A percentile compares a stretch with the other conserved stretches of the same genome.
phyloP scores from a whole-genome alignment of 441 rosid species.

The Raphanus hybrid region DNA sequence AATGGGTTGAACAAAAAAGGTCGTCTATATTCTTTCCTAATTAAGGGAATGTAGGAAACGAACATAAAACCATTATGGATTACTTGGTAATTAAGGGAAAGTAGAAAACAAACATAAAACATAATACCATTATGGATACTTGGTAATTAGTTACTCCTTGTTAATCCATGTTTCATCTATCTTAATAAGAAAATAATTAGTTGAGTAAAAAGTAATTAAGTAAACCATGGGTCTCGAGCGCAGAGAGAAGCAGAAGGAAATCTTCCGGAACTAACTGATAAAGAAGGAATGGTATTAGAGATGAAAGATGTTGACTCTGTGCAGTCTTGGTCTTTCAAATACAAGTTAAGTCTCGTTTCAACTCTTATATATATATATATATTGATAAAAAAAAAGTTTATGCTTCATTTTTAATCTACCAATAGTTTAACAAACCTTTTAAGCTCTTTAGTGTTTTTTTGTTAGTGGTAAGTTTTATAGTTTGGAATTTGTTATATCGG shows the following conservation, averaged over 20 bases:
- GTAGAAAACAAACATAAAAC: too few relatives aligned
- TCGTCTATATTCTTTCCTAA: constrained; percentile 9
- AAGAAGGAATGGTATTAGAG: constrained; percentile 62
- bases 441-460: not conserved
- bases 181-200: not conserved
- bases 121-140: too few relatives aligned
- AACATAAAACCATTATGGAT: not conserved
- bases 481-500: not conserved
- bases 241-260: constrained; percentile 81
- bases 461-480: not conserved
- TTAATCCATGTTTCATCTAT: not conserved
- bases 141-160: too few relatives aligned
- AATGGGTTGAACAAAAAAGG: not conserved
- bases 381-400: not conserved
- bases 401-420: not conserved
- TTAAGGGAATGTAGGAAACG: not conserved
- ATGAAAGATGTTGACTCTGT: constrained; percentile 54
- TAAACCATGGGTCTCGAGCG: not conserved
- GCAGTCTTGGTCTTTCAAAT: constrained; percentile 60
- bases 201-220: not conserved
- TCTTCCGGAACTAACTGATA: constrained; percentile 64
- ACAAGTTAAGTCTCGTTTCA: constrained; percentile 57
- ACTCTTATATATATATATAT: not conserved
- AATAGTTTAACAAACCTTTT: not conserved
- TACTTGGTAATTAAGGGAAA: too few relatives aligned